These are phyloP conservation scores for Teunomyces stri DNA, from an alignment of 805 yeast species.

Conservation along the genomic window DNA sequence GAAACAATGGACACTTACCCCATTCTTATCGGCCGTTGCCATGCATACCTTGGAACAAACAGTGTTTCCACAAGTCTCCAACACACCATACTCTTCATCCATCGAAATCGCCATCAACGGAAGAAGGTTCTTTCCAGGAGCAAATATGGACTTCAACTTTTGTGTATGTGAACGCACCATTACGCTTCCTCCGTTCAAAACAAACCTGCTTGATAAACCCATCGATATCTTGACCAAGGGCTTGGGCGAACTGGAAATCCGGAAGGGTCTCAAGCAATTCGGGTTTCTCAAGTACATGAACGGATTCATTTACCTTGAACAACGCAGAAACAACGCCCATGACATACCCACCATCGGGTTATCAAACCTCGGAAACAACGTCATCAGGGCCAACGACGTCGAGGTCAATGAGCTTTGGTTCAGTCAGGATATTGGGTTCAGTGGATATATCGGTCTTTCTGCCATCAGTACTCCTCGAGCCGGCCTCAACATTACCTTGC, in stretches of 20 bases:
- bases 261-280: not conserved
- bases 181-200: not conserved
- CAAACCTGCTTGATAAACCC: not conserved
- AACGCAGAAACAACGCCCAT: not conserved
- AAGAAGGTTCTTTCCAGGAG: conserved; percentile 11
- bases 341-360: conserved; percentile 14
- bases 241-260: not conserved
- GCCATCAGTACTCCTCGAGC: conserved; percentile 12
- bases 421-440: conserved; percentile 17
- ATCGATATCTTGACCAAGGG: not conserved
- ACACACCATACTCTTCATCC: conserved; percentile 1
- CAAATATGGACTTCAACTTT: not conserved
- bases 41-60: conserved; percentile 16
- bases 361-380: conserved; percentile 19
- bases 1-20: conserved; percentile 18
- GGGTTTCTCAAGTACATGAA: conserved; percentile 7
- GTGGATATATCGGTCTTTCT: conserved; percentile 12
- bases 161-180: conserved; percentile 1
- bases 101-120: conserved; percentile 12
- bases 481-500: conserved; percentile 17
- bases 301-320: not conserved
- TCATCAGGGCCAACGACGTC: conserved; percentile 6
- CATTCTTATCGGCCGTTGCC: conserved; percentile 16
- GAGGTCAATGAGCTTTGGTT: conserved; percentile 15
- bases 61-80: conserved; percentile 9